These are phyloP conservation scores for Protomyces pachydermus DNA, from an alignment of 1,139 yeast species.

Conservation along the genomic window DNA sequence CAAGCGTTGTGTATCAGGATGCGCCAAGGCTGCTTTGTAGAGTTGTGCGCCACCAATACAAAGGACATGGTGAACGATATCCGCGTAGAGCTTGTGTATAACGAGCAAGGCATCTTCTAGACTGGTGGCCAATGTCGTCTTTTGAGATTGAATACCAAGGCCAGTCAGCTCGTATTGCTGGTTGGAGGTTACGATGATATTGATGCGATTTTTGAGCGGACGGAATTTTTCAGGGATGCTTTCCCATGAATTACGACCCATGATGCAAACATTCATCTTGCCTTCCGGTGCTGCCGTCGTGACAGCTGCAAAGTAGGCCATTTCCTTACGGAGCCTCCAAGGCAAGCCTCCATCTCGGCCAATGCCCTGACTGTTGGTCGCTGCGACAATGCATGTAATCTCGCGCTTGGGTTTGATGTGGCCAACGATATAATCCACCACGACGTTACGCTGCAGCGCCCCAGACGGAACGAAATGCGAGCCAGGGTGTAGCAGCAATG, in stretches of 20 bases:
- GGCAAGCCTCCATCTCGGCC: conserved; percentile 80
- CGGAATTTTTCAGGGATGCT: conserved; percentile 79
- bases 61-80: conserved; percentile 46
- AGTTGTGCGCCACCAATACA: conserved; percentile 93
- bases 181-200: conserved; percentile 58
- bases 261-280: conserved; percentile 67
- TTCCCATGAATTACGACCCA: conserved; percentile 97
- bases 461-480: conserved; percentile 71
- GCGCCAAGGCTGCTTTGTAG: conserved; percentile 54
- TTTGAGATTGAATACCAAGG: conserved; percentile 10
- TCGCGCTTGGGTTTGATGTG: conserved; percentile 26
- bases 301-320: conserved; percentile 73
- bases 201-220: conserved; percentile 71
- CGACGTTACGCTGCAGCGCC: conserved; percentile 15
- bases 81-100: conserved; percentile 16
- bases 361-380: conserved; percentile 77
- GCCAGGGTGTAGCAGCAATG: conserved; percentile 65
- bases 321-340: conserved; percentile 80
- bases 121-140: conserved; percentile 5
- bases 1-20: conserved; percentile 50
- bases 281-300: conserved; percentile 47
- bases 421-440: conserved; percentile 23
- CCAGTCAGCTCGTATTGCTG: conserved; percentile 10
- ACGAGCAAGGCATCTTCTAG: conserved; percentile 20
- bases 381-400: conserved; percentile 59